These are phyloP conservation scores for Lycium ferocissimum DNA, from an alignment of 257 asterid species.

Conservation along the genomic window DNA sequence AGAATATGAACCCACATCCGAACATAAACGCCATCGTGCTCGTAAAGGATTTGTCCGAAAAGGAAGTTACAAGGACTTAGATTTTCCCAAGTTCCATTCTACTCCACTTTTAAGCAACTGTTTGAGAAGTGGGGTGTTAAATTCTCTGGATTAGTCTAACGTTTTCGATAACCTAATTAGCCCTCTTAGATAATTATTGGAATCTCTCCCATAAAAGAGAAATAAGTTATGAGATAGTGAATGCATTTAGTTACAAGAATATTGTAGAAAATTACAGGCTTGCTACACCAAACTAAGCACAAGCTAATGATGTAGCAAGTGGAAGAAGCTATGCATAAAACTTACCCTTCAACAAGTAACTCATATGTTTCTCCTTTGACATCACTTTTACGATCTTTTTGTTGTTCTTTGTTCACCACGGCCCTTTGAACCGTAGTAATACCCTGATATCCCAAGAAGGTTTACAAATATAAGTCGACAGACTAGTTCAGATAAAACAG, in stretches of 20 bases:
- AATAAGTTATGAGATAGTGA: constrained; percentile 13
- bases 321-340: constrained; percentile 26
- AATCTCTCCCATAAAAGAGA: constrained; percentile 21
- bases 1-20: neutral
- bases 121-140: neutral
- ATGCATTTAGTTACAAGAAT: constrained; percentile 9
- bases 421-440: constrained; percentile 81
- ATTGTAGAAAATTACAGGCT: neutral
- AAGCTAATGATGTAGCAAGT: constrained; percentile 13
- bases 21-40: neutral
- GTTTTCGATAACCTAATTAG: neutral
- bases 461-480: constrained; percentile 20
- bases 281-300: constrained; percentile 16
- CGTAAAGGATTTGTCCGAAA: neutral
- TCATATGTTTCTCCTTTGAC: constrained; percentile 49
- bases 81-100: neutral
- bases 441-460: constrained; percentile 59
- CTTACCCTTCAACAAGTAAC: constrained; percentile 93
- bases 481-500: constrained; percentile 25
- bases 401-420: constrained; percentile 62
- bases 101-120: constrained; percentile 1
- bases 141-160: constrained; percentile 6
- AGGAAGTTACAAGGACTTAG: constrained; percentile 11
- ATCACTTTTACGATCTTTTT: constrained; percentile 26
- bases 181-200: neutral